Evolutionary conservation across 768 basidiomycete species (phyloP).

Genomic region (Leccinum boreale): DNA sequence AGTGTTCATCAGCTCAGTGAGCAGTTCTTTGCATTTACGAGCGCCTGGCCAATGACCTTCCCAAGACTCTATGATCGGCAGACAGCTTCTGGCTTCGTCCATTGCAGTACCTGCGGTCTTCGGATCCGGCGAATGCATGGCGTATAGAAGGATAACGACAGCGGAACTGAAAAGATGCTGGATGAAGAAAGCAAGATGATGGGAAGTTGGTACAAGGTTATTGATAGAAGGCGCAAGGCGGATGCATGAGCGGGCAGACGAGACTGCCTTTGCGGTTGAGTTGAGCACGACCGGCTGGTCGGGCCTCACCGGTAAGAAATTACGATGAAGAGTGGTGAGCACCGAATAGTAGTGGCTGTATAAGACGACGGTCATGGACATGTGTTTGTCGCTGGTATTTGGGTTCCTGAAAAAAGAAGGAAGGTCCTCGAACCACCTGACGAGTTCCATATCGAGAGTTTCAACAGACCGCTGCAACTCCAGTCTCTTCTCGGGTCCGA

Average conservation of each 20-base stretch:
- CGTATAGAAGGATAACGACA: conserved; percentile 79
- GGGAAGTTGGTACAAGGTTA: conserved; percentile 79
- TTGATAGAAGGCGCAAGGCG: conserved; percentile 82
- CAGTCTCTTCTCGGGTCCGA: conserved; percentile 69
- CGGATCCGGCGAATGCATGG: conserved; percentile 76
- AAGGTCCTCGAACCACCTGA: conserved; percentile 80
- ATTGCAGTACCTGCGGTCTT: conserved; percentile 67
- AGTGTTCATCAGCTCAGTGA: conserved; percentile 65
- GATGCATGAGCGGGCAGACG: conserved; percentile 82
- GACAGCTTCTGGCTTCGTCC: conserved; percentile 76
- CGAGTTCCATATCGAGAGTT: conserved; percentile 69
- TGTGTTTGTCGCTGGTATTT: conserved; percentile 72
- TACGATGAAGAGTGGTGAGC: conserved; percentile 83
- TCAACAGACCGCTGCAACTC: conserved; percentile 81
- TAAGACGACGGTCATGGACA: conserved; percentile 80
- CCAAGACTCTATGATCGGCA: conserved; percentile 72
- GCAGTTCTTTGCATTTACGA: conserved; percentile 79
- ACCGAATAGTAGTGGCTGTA: conserved; percentile 90
- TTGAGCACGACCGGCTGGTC: conserved; percentile 67
- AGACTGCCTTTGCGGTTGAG: conserved; percentile 77
- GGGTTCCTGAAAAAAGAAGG: conserved; percentile 73
- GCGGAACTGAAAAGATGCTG: conserved; percentile 88
- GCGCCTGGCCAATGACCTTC: conserved; percentile 88
- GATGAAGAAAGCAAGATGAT: conserved; percentile 86
- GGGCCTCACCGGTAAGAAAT: conserved; percentile 76